Percentiles rank a stretch among this genome's conserved stretches.
phyloP scores from a whole-genome alignment of 192 early-diverging fungal species.

The Neocallimastix lanati region DNA sequence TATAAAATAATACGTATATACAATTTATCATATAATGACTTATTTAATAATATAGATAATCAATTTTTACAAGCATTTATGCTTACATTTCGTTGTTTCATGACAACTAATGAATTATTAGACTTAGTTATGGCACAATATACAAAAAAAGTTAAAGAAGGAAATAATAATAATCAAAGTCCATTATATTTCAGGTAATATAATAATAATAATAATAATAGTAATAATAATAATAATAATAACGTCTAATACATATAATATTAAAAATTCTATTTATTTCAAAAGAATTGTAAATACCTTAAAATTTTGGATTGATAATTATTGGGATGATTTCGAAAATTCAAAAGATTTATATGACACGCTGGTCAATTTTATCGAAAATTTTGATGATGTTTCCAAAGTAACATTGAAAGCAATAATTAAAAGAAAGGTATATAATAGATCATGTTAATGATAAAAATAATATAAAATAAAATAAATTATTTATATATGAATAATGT shows the following conservation, averaged over 20 bases:
- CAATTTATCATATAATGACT: too few species aligned
- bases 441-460: neutral
- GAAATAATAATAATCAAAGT: neutral
- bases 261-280: too few species aligned
- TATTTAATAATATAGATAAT: conserved; percentile 15
- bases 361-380: conserved; percentile 15
- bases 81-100: conserved; percentile 24
- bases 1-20: too few species aligned
- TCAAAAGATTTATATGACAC: conserved; percentile 12
- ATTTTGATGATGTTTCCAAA: conserved; percentile 9
- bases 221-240: too few species aligned
- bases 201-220: neutral
- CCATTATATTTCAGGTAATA: neutral
- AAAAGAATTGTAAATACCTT: conserved; percentile 23
- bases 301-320: conserved; percentile 32
- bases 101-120: conserved; percentile 13
- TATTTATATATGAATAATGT: too few species aligned
- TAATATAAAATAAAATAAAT: too few species aligned
- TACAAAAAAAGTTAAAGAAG: conserved; percentile 2
- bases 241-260: too few species aligned
- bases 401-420: neutral
- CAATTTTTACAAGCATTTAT: conserved; percentile 29
- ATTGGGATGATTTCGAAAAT: conserved; percentile 31
- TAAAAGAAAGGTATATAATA: neutral
- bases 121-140: conserved; percentile 14